Evolutionary conservation across 2,329 filamentous ascomycete genomes (phyloP).

Genomic region (Bipolaris zeicola): DNA sequence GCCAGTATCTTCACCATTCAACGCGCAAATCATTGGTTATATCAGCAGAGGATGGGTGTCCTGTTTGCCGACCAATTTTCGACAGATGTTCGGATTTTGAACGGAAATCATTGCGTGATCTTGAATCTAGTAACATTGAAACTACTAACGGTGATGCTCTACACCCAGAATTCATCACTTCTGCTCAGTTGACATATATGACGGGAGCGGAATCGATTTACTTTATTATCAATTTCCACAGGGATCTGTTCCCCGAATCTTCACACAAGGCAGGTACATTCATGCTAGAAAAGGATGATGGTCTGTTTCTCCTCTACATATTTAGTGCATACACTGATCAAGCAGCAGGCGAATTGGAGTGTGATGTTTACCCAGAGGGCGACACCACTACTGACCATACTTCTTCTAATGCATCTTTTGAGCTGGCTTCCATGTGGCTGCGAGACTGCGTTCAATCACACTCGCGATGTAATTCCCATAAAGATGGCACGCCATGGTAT

Average conservation of each 20-base stretch:
- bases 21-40: not conserved
- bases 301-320: not conserved
- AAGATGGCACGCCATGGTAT: not conserved
- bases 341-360: not conserved
- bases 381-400: not conserved
- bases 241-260: not conserved
- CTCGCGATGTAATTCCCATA: not conserved
- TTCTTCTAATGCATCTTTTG: not conserved
- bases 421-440: constrained; percentile 2
- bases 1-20: not conserved
- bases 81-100: not conserved
- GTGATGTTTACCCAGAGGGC: not conserved
- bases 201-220: accelerated
- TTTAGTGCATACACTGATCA: not conserved
- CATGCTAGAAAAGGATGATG: not conserved
- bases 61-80: not conserved
- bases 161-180: not conserved
- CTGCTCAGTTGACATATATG: not conserved
- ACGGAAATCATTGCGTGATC: not conserved
- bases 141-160: not conserved
- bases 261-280: not conserved
- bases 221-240: not conserved
- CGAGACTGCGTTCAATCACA: constrained; percentile 5
- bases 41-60: not conserved
- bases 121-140: not conserved